These are phyloP conservation scores for Cladophialophora carrionii DNA, from an alignment of 2,329 filamentous ascomycete genomes.

Conservation along the genomic window DNA sequence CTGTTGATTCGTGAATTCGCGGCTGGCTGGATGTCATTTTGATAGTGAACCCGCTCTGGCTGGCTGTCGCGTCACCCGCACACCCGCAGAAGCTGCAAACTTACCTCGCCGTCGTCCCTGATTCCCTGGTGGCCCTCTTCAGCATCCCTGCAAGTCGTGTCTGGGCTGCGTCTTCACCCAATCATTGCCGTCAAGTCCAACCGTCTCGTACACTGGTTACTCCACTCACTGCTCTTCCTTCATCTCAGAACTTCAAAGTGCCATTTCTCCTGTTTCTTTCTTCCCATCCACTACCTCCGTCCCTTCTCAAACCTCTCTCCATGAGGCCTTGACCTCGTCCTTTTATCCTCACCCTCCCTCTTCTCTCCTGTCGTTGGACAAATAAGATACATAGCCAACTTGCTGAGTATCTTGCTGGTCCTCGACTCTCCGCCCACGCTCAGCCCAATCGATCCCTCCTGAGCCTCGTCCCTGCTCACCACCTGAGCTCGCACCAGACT, in stretches of 20 bases:
- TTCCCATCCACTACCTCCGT: slow-evolving; percentile 24
- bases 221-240: slow-evolving; percentile 31
- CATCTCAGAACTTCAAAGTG: slow-evolving; percentile 24
- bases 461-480: slow-evolving; percentile 29
- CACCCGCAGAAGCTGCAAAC: slow-evolving; percentile 22
- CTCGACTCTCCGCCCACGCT: slow-evolving; percentile 33
- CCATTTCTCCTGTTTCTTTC: slow-evolving; percentile 29
- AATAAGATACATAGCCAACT: slow-evolving; percentile 35
- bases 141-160: slow-evolving; percentile 34
- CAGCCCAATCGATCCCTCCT: slow-evolving; percentile 28
- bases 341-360: slow-evolving; percentile 30
- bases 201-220: slow-evolving; percentile 32
- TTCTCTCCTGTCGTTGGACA: slow-evolving; percentile 33
- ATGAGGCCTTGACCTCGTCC: slow-evolving; percentile 34
- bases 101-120: slow-evolving; percentile 26
- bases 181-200: slow-evolving; percentile 31
- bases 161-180: slow-evolving; percentile 29
- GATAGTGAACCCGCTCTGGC: slow-evolving; percentile 12
- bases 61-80: slow-evolving; percentile 29
- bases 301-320: slow-evolving; percentile 23
- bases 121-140: slow-evolving; percentile 22
- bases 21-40: slow-evolving; percentile 14
- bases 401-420: slow-evolving; percentile 35
- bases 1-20: slow-evolving; percentile 6
- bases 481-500: slow-evolving; percentile 19